Conservation (phyloP, 75 land plant genomes). For the Sequoia sempervirens region DNA sequence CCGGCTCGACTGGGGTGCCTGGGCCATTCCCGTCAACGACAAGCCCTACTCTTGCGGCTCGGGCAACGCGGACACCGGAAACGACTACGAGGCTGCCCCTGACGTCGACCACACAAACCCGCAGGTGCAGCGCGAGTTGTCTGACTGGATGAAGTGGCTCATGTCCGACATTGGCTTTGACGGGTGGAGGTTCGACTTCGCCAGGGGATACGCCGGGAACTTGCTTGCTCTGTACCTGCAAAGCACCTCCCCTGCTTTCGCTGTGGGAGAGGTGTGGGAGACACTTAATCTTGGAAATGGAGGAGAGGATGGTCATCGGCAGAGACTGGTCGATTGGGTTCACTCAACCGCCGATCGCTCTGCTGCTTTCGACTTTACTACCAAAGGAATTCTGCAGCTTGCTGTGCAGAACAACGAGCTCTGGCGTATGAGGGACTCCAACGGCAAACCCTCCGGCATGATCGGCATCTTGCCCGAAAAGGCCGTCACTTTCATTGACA, state of each 20-base stretch:
- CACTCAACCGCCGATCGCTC: slow-evolving; percentile 7
- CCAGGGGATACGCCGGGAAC: slow-evolving; percentile 30
- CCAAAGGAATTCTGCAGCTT: slow-evolving; percentile 26
- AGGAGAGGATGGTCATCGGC: slow-evolving; percentile 8
- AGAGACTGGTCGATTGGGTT: slow-evolving; percentile 21
- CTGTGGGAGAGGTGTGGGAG: slow-evolving; percentile 35
- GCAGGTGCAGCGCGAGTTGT: slow-evolving; percentile 35
- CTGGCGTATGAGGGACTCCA: slow-evolving; percentile 30
- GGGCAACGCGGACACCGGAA: slow-evolving; percentile 24
- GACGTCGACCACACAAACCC: slow-evolving; percentile 40
- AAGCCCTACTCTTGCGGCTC: slow-evolving; percentile 11
- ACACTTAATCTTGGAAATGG: neutral
- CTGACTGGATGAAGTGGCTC: slow-evolving; percentile 41
- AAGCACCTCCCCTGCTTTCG: slow-evolving; percentile 16
- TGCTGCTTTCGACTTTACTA: slow-evolving; percentile 26
- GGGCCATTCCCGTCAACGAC: slow-evolving; percentile 28
- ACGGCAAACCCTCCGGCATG: slow-evolving; percentile 38
- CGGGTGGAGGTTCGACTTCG: slow-evolving; percentile 42
- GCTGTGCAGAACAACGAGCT: slow-evolving; percentile 20
- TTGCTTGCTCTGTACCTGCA: slow-evolving; percentile 13
- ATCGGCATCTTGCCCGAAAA: slow-evolving; percentile 40
- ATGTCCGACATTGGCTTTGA: slow-evolving; percentile 28
- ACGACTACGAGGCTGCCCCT: slow-evolving; percentile 26
- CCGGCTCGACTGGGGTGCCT: slow-evolving; percentile 34
- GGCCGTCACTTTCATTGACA: slow-evolving; percentile 47